Evolutionary conservation across 805 yeast species (phyloP).

Genomic region (Pichia eremophila): DNA sequence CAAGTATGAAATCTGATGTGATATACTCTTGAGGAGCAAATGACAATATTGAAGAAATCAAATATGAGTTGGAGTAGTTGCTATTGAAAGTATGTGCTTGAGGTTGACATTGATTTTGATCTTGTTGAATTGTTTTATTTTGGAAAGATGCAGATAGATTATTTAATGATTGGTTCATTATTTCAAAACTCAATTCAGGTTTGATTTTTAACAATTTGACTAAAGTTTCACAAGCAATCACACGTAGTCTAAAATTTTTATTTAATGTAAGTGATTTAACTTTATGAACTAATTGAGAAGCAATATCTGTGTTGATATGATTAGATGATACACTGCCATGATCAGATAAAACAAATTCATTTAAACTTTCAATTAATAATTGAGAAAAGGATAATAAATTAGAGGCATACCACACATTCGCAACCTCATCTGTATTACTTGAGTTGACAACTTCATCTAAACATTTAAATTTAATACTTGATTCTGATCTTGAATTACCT

Average conservation of each 20-base stretch:
- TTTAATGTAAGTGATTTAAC: conserved; percentile 30
- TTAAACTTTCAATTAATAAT: conserved; percentile 20
- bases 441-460: conserved; percentile 9
- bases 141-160: conserved; percentile 27
- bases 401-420: conserved; percentile 21
- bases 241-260: conserved; percentile 32
- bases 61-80: conserved; percentile 24
- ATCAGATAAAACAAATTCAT: conserved; percentile 25
- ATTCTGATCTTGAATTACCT: conserved; percentile 7
- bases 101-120: background rate
- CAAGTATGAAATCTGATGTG: conserved; percentile 25
- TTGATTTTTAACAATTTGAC: conserved; percentile 26
- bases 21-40: conserved; percentile 23
- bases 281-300: conserved; percentile 25
- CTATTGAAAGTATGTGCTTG: conserved; percentile 19
- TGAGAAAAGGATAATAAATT: conserved; percentile 23
- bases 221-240: conserved; percentile 30
- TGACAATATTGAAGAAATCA: conserved; percentile 25
- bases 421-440: conserved; percentile 2
- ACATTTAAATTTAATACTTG: conserved; percentile 13
- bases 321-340: conserved; percentile 20
- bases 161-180: conserved; percentile 29
- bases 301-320: conserved; percentile 12
- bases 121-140: conserved; percentile 16
- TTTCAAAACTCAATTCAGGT: conserved; percentile 22